Conservation (phyloP, 1,284 basidiomycete species). For the Trametes hirsuta region DNA sequence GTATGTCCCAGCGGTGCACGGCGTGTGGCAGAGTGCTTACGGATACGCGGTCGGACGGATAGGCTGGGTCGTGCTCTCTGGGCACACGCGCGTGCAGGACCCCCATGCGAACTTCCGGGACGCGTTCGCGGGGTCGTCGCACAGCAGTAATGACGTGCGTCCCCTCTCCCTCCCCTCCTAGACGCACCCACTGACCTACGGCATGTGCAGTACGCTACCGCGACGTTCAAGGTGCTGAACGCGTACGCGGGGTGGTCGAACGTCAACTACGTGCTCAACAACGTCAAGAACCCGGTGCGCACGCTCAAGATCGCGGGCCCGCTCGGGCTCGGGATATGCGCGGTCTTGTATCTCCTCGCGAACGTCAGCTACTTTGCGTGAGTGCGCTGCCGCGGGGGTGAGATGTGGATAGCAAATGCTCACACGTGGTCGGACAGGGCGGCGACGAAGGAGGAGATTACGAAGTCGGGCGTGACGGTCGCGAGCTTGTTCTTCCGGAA, state of each 20-base stretch:
- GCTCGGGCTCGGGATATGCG: conserved; percentile 58
- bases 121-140: conserved; percentile 56
- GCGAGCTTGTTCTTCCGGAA: conserved; percentile 74
- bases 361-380: conserved; percentile 74
- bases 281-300: conserved; percentile 64
- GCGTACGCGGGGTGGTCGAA: conserved; percentile 48
- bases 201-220: conserved; percentile 53
- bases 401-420: not conserved
- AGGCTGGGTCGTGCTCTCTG: conserved; percentile 51
- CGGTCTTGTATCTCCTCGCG: conserved; percentile 59
- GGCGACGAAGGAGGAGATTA: conserved; percentile 66
- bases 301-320: conserved; percentile 73
- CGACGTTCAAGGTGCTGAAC: conserved; percentile 59
- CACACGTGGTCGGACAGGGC: conserved; percentile 34
- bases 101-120: conserved; percentile 49
- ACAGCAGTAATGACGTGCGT: conserved; percentile 67
- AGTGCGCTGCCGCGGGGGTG: conserved; percentile 39
- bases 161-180: not conserved
- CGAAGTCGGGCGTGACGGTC: conserved; percentile 58
- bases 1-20: conserved; percentile 28
- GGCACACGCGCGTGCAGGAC: conserved; percentile 45
- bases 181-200: not conserved
- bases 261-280: conserved; percentile 51
- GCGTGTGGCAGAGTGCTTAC: not conserved
- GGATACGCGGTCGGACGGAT: not conserved